Evolutionary conservation across 2,329 filamentous ascomycete species (phyloP).

Genomic region (Xylaria hypoxylon): DNA sequence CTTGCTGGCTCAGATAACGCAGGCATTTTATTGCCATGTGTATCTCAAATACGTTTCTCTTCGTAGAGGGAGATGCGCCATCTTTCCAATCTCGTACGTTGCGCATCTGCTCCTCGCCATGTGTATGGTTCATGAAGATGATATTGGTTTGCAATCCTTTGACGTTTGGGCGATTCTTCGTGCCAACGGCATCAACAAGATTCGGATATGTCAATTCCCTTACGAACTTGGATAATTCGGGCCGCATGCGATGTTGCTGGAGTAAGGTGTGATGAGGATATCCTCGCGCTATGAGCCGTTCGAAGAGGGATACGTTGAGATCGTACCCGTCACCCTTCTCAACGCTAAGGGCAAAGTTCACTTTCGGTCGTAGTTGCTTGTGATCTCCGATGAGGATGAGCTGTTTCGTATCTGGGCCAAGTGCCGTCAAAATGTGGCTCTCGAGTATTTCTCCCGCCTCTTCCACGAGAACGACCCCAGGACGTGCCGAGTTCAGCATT

Average conservation of each 20-base stretch:
- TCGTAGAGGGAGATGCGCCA: slow-evolving; percentile 61
- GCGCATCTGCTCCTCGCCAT: slow-evolving; percentile 61
- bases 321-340: slow-evolving; percentile 75
- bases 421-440: slow-evolving; percentile 39
- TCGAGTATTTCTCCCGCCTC: slow-evolving; percentile 44
- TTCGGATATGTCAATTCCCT: slow-evolving; percentile 71
- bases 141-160: slow-evolving; percentile 70
- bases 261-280: slow-evolving; percentile 65
- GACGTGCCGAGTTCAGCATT: slow-evolving; percentile 62
- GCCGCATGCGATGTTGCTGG: slow-evolving; percentile 76
- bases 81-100: slow-evolving; percentile 64
- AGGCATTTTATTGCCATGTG: slow-evolving; percentile 75
- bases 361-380: slow-evolving; percentile 77
- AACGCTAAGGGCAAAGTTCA: slow-evolving; percentile 69
- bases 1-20: slow-evolving; percentile 76
- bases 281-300: slow-evolving; percentile 70
- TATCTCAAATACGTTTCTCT: slow-evolving; percentile 74
- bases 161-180: slow-evolving; percentile 55
- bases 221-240: slow-evolving; percentile 72
- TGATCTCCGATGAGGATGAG: slow-evolving; percentile 79
- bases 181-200: slow-evolving; percentile 67
- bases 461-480: slow-evolving; percentile 68
- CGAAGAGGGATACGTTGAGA: slow-evolving; percentile 76
- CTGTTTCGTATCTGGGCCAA: slow-evolving; percentile 54
- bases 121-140: slow-evolving; percentile 72